phyloP scores from a whole-genome alignment of 2,329 filamentous ascomycete genomes.

The Pyricularia sp. region DNA sequence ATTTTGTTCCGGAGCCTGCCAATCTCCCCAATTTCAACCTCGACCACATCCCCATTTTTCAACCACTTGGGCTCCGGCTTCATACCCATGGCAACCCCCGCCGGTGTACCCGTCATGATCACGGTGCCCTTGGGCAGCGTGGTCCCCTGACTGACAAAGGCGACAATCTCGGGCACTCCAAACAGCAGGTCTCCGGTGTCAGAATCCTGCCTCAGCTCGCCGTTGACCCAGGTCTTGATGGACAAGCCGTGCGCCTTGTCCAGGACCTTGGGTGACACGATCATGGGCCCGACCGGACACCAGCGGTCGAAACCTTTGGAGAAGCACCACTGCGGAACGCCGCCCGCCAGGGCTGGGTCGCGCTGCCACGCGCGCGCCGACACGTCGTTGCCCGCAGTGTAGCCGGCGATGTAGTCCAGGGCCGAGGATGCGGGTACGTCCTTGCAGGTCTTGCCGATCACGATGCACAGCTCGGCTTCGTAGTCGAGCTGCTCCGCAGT shows the following conservation, averaged over 20 bases:
- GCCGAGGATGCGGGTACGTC: constrained; percentile 35
- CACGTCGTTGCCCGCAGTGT: constrained; percentile 45
- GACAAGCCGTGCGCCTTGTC: constrained; percentile 29
- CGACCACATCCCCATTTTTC: constrained; percentile 29
- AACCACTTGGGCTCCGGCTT: constrained; percentile 24
- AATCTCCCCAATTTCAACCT: constrained; percentile 33
- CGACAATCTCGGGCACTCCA: constrained; percentile 32
- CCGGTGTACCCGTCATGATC: constrained; percentile 33
- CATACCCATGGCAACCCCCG: constrained; percentile 25
- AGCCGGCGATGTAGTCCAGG: constrained; percentile 37
- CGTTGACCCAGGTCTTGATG: constrained; percentile 7
- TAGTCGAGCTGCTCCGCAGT: constrained; percentile 30
- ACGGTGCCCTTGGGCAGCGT: constrained; percentile 28
- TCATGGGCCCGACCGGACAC: constrained; percentile 42
- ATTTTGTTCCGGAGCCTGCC: constrained; percentile 30
- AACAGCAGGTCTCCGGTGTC: constrained; percentile 37
- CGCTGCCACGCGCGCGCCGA: constrained; percentile 48
- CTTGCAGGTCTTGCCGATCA: constrained; percentile 44
- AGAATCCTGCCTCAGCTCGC: constrained; percentile 6
- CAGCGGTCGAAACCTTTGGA: constrained; percentile 50
- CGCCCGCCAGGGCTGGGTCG: constrained; percentile 24
- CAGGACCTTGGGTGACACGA: constrained; percentile 34
- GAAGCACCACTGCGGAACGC: constrained; percentile 39
- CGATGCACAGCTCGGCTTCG: constrained; percentile 38
- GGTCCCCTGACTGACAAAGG: constrained; percentile 32